Conservation (phyloP, 2,329 filamentous ascomycete species). For the Colletotrichum sidae region DNA sequence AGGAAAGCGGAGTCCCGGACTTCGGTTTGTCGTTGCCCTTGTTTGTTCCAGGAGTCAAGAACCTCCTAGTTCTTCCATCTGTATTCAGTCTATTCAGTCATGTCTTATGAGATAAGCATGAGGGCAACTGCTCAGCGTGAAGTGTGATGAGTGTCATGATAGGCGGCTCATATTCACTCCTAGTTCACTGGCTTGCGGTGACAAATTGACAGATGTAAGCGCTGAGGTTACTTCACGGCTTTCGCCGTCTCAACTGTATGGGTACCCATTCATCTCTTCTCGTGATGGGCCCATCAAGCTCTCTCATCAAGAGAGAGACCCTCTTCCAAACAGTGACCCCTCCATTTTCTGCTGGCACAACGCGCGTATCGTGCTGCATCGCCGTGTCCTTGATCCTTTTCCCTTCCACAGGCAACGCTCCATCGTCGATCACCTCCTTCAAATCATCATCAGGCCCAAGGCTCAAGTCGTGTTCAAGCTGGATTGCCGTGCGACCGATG, state of each 20-base stretch:
- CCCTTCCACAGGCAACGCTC: constrained; percentile 42
- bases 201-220: no score
- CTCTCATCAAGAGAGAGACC: constrained; percentile 26
- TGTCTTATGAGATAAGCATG: no score
- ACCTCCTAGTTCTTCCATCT: no score
- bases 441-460: constrained; percentile 40
- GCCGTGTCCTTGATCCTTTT: constrained; percentile 42
- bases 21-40: no score
- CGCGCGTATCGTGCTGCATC: constrained; percentile 2
- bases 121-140: no score
- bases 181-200: no score
- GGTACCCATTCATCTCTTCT: constrained; percentile 20
- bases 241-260: constrained; percentile 9
- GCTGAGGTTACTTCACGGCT: constrained; percentile 1
- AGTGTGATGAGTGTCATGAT: no score
- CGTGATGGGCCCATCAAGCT: constrained; percentile 12
- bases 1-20: no score
- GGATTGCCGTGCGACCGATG: constrained; percentile 47
- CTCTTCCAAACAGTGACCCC: constrained; percentile 9
- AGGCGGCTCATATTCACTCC: no score
- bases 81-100: no score
- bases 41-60: no score
- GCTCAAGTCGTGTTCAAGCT: constrained; percentile 52
- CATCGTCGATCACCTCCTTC: constrained; percentile 38
- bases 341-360: constrained; percentile 2